phyloP scores from a whole-genome alignment of 2,329 filamentous ascomycete genomes.

The Aspergillus thermomutatus region DNA sequence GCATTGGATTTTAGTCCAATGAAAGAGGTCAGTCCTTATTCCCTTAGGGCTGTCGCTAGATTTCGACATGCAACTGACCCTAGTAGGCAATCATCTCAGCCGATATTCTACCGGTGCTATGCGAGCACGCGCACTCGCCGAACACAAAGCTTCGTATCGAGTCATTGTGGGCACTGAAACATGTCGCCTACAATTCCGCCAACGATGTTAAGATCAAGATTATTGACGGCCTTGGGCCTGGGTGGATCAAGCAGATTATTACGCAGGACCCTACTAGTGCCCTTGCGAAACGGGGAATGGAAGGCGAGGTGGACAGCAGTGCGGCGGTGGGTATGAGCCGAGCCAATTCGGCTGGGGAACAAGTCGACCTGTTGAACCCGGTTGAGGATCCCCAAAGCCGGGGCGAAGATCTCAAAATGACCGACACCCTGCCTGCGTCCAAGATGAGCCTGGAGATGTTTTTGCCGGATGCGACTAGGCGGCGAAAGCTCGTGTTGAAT shows the following conservation, averaged over 20 bases:
- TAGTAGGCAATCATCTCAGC: constrained; percentile 66
- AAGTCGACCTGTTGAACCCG: constrained; percentile 59
- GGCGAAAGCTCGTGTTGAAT: constrained; percentile 49
- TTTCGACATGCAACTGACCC: constrained; percentile 6
- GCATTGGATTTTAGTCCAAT: constrained; percentile 87
- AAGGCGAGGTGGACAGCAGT: constrained; percentile 30
- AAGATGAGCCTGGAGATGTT: constrained; percentile 38
- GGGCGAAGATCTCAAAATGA: constrained; percentile 34
- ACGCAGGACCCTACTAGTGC: constrained; percentile 50
- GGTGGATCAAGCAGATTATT: constrained; percentile 78
- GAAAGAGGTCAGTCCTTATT: constrained; percentile 65
- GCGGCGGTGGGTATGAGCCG: constrained; percentile 50
- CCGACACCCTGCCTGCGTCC: constrained; percentile 39
- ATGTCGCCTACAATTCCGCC: constrained; percentile 71
- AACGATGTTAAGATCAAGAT: constrained; percentile 73
- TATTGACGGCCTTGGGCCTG: constrained; percentile 71
- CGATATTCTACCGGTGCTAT: constrained; percentile 73
- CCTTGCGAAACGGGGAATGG: constrained; percentile 25
- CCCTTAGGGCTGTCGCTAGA: neutral
- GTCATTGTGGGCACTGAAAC: constrained; percentile 90
- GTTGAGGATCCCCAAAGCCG: constrained; percentile 30
- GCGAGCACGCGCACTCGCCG: constrained; percentile 76
- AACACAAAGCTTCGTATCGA: constrained; percentile 78
- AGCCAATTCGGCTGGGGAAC: constrained; percentile 58
- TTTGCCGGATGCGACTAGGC: constrained; percentile 38